Evolutionary conservation across 140 eudicot species (phyloP), one percentile per base, ranked within the genome.

Genomic region (Bidens hawaiensis): DNA sequence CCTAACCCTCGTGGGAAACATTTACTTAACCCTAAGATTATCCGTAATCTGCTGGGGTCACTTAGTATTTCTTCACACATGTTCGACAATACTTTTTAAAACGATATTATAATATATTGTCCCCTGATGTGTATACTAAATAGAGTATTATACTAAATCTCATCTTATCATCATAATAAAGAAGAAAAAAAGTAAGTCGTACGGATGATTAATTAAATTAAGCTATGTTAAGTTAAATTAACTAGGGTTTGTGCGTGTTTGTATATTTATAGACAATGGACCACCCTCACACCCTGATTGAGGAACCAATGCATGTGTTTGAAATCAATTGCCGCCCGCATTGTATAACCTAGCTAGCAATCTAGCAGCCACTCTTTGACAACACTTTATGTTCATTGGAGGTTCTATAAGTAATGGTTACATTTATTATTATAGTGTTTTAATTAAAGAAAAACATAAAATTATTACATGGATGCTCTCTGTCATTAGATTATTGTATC

Each of bases 241-340:
- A 26, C 13, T 38, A 41, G 34, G 57, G 42, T 13, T 17, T 13
- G 13, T 57, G 42, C 45, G 12, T 68, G 50, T 51, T 8, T 34
- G 14, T 30, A 23, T 27, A 43, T 21, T 1, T 26, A 43, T 69
- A 69, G 67, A 69, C 67, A 58, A 46, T 60, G 67, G 75, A 69
- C 75, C 75, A 69, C 60, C n/a, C n/a, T n/a, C n/a, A n/a, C n/a
- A n/a, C n/a, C 27, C 67, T 59, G 2, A 58, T 58, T 15, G 59
- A 38, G 31, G 67, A 68, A 68, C 74, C 59, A 21, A 56, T 58
- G 47, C 58, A 45, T 58, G 74, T 45, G 50, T 58, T 58, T 58
- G 60, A 60, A 58, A 46, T 58, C 18, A 55, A 17, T 41, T 55
- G 55, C 55, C 43, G 31, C 45, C 30, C 33, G 9, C 18, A 22